Conservation (phyloP, 768 basidiomycete genomes). For the Agrocybe pediades region DNA sequence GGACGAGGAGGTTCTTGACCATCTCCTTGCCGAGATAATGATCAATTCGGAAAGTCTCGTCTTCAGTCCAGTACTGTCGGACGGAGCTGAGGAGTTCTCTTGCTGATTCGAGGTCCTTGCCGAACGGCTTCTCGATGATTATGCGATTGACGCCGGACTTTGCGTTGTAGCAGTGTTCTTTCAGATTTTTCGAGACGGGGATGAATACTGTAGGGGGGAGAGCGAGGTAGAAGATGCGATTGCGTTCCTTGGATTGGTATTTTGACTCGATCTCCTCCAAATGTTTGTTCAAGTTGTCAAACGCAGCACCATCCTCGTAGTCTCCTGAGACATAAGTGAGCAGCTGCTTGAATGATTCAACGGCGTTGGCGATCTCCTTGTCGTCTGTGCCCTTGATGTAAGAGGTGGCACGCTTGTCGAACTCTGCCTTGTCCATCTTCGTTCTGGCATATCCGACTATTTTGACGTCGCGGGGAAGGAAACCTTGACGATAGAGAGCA, state of each 20-base stretch:
- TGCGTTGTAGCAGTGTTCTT: constrained; percentile 74
- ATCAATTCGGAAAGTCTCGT: constrained; percentile 99
- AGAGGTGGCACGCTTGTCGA: constrained; percentile 78
- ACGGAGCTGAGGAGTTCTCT: constrained; percentile 75
- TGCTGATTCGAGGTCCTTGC: constrained; percentile 88
- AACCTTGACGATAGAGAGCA: constrained; percentile 77
- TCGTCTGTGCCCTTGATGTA: constrained; percentile 83
- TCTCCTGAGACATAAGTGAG: constrained; percentile 84
- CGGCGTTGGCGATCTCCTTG: constrained; percentile 52
- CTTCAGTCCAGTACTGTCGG: constrained; percentile 90
- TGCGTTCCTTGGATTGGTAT: constrained; percentile 62
- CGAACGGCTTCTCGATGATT: constrained; percentile 98
- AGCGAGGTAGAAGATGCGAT: constrained; percentile 96
- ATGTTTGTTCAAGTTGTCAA: constrained; percentile 74
- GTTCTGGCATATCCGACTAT: constrained; percentile 98
- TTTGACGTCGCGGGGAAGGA: constrained; percentile 81
- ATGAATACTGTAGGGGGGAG: constrained; percentile 97
- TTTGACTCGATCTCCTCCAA: constrained; percentile 76
- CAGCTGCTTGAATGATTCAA: constrained; percentile 83
- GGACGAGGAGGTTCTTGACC: constrained; percentile 97
- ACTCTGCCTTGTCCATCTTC: constrained; percentile 87
- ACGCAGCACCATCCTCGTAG: constrained; percentile 85
- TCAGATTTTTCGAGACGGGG: constrained; percentile 81
- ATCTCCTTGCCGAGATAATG: constrained; percentile 99
- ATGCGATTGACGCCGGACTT: constrained; percentile 81